Conservation (phyloP, 257 asterid species). For the Plantago ovata region DNA sequence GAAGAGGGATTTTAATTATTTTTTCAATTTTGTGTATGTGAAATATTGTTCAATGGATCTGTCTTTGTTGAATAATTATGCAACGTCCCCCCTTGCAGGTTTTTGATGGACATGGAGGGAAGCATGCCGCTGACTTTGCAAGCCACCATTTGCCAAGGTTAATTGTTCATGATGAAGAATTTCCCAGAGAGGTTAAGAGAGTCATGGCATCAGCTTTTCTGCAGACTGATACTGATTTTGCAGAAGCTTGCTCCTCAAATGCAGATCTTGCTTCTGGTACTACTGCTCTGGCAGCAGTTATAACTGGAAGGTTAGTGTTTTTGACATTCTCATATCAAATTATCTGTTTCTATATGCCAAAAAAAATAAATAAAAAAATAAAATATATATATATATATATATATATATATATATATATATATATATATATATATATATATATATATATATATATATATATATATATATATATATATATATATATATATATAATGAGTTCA, state of each 20-base stretch:
- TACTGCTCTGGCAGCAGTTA: constrained; percentile 89
- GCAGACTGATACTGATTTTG: constrained; percentile 85
- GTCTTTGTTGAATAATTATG: not conserved
- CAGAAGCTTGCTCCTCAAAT: constrained; percentile 79
- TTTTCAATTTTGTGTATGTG: too few relatives aligned
- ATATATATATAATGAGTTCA: too few relatives aligned
- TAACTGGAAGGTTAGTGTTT: constrained; percentile 67
- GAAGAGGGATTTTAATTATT: too few relatives aligned
- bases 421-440: too few relatives aligned
- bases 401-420: too few relatives aligned
- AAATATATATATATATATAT: too few relatives aligned
- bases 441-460: too few relatives aligned
- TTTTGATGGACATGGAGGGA: constrained; percentile 99
- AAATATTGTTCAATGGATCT: not conserved
- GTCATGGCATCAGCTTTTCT: constrained; percentile 73
- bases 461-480: too few relatives aligned
- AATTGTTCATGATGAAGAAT: constrained; percentile 63
- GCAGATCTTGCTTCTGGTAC: constrained; percentile 96
- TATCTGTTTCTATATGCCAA: not conserved
- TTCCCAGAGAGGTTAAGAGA: constrained; percentile 69
- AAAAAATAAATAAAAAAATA: not conserved
- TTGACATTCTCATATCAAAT: not conserved
- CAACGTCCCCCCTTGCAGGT: constrained; percentile 41
- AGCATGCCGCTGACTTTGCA: constrained; percentile 95
- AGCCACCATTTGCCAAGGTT: constrained; percentile 79